phyloP scores from a whole-genome alignment of 306 rosid species.

The Prosopis cineraria region DNA sequence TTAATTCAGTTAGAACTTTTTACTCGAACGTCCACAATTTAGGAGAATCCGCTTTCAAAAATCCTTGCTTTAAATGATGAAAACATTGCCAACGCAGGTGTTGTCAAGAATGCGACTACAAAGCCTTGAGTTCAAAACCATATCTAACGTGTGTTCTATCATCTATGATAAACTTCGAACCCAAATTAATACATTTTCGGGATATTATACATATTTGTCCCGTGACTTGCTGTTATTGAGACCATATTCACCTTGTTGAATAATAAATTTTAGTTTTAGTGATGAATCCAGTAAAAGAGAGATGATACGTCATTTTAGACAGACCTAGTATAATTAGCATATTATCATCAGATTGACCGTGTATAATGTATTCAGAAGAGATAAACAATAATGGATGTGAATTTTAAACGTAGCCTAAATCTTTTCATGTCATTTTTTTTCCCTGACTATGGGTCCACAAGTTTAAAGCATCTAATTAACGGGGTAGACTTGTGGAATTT shows the following conservation, averaged over 20 bases:
- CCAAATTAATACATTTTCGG: no score
- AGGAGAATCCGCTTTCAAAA: background rate
- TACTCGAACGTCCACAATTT: background rate
- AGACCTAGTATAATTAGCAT: background rate
- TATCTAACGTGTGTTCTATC: no score
- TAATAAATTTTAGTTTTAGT: no score
- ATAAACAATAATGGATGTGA: background rate
- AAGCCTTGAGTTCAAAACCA: no score
- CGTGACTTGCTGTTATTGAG: no score
- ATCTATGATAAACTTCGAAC: no score
- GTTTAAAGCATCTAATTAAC: no score
- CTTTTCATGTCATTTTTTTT: no score
- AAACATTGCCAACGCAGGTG: background rate
- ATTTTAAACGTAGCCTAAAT: background rate
- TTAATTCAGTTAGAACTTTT: background rate
- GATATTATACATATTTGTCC: no score
- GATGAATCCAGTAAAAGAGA: no score
- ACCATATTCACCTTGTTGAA: background rate
- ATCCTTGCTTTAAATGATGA: background rate
- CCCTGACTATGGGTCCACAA: no score
- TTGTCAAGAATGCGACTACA: background rate
- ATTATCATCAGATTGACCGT: background rate
- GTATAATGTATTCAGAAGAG: background rate
- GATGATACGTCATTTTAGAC: background rate
- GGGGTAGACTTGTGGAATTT: no score